phyloP scores from a whole-genome alignment of 2,329 filamentous ascomycete species.

The Pseudogymnoascus sp. region DNA sequence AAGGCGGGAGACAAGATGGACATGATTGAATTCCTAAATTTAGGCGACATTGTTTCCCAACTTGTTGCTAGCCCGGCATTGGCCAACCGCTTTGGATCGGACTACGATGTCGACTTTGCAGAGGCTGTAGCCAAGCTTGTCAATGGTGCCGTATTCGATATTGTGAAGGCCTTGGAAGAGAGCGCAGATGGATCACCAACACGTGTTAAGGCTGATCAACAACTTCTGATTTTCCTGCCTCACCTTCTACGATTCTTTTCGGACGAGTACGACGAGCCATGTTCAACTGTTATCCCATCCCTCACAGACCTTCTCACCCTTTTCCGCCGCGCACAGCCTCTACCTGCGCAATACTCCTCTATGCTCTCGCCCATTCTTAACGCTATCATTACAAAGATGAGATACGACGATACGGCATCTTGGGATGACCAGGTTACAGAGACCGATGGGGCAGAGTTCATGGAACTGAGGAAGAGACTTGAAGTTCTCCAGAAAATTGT shows the following conservation, averaged over 20 bases:
- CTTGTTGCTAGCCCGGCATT: slow-evolving; percentile 77
- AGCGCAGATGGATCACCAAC: slow-evolving; percentile 50
- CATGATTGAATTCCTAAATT: slow-evolving; percentile 83
- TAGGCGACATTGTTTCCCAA: slow-evolving; percentile 76
- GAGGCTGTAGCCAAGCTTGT: slow-evolving; percentile 93
- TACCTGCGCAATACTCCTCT: slow-evolving; percentile 66
- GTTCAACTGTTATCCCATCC: slow-evolving; percentile 87
- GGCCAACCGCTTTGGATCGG: slow-evolving; percentile 67
- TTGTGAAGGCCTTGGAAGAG: slow-evolving; percentile 78
- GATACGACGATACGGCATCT: slow-evolving; percentile 86
- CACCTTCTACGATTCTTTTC: slow-evolving; percentile 89
- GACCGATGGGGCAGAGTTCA: slow-evolving; percentile 94
- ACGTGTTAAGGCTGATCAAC: slow-evolving; percentile 66
- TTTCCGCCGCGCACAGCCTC: slow-evolving; percentile 67
- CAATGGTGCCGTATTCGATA: slow-evolving; percentile 79
- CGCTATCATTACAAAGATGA: slow-evolving; percentile 91
- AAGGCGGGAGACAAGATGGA: slow-evolving; percentile 85
- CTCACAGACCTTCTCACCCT: slow-evolving; percentile 88
- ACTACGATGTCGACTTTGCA: slow-evolving; percentile 91
- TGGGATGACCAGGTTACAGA: slow-evolving; percentile 94
- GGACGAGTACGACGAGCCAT: slow-evolving; percentile 97
- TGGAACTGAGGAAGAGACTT: slow-evolving; percentile 82
- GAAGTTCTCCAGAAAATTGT: slow-evolving; percentile 89
- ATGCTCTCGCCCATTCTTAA: slow-evolving; percentile 85
- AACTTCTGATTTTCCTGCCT: slow-evolving; percentile 76